Percentiles rank a stretch among this genome's conserved stretches.
Conservation (phyloP, 140 eudicot species). For the Ambrosia hybrid region DNA sequence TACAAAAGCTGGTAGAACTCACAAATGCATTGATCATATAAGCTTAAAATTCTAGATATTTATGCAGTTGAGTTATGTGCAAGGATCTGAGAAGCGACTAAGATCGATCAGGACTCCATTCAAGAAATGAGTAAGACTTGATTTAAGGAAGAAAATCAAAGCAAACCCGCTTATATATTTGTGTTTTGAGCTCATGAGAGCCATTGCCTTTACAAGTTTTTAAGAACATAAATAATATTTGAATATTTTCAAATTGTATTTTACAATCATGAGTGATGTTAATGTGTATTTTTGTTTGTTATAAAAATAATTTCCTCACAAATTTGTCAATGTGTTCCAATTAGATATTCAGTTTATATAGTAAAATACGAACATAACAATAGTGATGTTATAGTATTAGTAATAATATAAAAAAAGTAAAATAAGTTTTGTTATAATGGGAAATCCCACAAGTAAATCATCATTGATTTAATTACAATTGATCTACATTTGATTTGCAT, state of each 20-base stretch:
- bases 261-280: conserved; percentile 28
- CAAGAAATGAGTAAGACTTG: conserved; percentile 37
- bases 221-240: conserved; percentile 23
- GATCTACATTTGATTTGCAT: too few relatives aligned
- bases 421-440: too few relatives aligned
- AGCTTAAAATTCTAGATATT: not conserved
- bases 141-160: conserved; percentile 19
- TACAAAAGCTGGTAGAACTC: not conserved
- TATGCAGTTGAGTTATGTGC: conserved; percentile 32
- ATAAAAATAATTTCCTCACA: not conserved
- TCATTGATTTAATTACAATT: too few relatives aligned
- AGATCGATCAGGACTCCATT: conserved; percentile 30
- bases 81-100: conserved; percentile 41
- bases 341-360: too few relatives aligned
- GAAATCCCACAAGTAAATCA: too few relatives aligned
- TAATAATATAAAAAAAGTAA: too few relatives aligned
- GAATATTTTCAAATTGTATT: conserved; percentile 17
- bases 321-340: not conserved
- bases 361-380: too few relatives aligned
- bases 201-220: conserved; percentile 24
- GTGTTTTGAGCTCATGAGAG: conserved; percentile 29
- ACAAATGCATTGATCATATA: too few relatives aligned
- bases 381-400: too few relatives aligned
- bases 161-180: conserved; percentile 20
- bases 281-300: conserved; percentile 30